These are phyloP conservation scores for Populus deltoides DNA, from an alignment of 345 rosid species.

Conservation along the genomic window DNA sequence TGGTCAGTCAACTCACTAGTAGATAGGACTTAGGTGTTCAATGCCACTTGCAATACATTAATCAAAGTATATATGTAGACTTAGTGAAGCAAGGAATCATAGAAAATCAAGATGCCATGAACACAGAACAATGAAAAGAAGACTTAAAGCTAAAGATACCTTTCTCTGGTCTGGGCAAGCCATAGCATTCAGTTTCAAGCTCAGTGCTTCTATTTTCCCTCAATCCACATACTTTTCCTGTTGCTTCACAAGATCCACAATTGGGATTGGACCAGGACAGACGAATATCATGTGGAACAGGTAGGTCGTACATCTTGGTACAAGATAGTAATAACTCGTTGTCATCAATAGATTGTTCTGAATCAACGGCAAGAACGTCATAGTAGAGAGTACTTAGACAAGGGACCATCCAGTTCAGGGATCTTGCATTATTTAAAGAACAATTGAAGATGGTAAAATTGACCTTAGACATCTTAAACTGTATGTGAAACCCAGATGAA, in stretches of 20 bases:
- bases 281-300: not conserved
- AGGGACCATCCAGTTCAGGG: not conserved
- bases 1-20: too few relatives aligned
- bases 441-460: too few relatives aligned
- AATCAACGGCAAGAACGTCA: not conserved
- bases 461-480: too few relatives aligned
- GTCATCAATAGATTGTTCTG: not conserved
- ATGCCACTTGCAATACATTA: too few relatives aligned
- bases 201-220: not conserved
- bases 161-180: not conserved
- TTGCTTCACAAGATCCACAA: not conserved
- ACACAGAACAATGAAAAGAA: not conserved
- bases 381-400: slow-evolving; percentile 4
- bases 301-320: slow-evolving; percentile 1
- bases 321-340: not conserved
- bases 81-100: not conserved
- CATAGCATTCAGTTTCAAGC: not conserved
- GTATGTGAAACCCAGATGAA: too few relatives aligned
- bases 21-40: too few relatives aligned
- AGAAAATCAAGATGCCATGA: not conserved
- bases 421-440: not conserved
- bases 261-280: not conserved
- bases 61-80: too few relatives aligned
- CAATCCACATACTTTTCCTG: not conserved
- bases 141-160: not conserved